phyloP scores from a whole-genome alignment of 208 protist genomes.

The Trypanosoma avium region DNA sequence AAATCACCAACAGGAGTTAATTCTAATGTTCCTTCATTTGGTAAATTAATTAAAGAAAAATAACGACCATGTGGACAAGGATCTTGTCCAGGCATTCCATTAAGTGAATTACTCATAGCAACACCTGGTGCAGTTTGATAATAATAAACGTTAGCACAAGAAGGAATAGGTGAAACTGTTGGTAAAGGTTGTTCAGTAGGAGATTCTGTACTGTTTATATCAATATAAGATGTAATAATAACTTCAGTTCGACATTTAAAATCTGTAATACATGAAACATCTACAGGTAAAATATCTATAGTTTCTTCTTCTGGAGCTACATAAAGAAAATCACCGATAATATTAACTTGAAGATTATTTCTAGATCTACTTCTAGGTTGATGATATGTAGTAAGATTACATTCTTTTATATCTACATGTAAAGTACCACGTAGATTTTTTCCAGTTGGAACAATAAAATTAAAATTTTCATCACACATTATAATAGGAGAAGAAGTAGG shows the following conservation, averaged over 20 bases:
- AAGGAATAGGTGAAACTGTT: conserved; percentile 25
- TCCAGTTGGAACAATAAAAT: conserved; percentile 49
- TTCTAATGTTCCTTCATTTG: conserved; percentile 44
- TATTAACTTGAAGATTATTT: conserved; percentile 55
- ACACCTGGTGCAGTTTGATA: conserved; percentile 52
- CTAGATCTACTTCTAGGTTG: conserved; percentile 22
- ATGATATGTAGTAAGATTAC: conserved; percentile 54
- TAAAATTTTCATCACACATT: conserved; percentile 41
- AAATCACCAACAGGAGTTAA: conserved; percentile 71
- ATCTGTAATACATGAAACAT: conserved; percentile 55
- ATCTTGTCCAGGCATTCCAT: conserved; percentile 52
- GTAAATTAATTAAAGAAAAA: conserved; percentile 53
- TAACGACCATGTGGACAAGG: conserved; percentile 68
- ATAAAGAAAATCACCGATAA: conserved; percentile 74
- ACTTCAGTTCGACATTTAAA: conserved; percentile 57
- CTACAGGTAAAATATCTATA: conserved; percentile 46
- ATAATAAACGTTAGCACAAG: conserved; percentile 80
- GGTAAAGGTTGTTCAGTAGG: conserved; percentile 23
- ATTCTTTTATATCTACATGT: conserved; percentile 29
- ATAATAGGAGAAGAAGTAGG: background rate
- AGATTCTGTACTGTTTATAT: conserved; percentile 20
- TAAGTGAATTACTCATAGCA: conserved; percentile 59
- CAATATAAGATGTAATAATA: conserved; percentile 49
- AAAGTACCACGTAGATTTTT: conserved; percentile 42
- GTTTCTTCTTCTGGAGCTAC: conserved; percentile 38